Percentiles rank a stretch among this genome's conserved stretches.
Conservation (phyloP, 306 rosid species). For the Benincasa hispida region DNA sequence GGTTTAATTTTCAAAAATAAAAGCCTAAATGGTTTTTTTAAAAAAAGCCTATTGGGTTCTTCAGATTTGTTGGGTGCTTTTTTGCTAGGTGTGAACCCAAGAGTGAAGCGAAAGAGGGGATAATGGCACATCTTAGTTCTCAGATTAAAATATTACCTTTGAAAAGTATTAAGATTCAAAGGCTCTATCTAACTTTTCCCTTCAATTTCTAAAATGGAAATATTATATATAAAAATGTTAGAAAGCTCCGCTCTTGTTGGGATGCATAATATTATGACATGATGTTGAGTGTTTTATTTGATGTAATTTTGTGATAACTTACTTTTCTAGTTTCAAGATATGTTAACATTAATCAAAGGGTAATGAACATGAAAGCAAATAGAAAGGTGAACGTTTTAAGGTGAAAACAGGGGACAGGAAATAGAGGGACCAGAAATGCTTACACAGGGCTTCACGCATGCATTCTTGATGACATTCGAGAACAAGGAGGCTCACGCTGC, state of each 20-base stretch:
- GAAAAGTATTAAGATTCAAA: neutral
- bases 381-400: neutral
- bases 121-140: neutral
- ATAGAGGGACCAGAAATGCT: conserved; percentile 64
- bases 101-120: neutral
- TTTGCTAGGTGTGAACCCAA: neutral
- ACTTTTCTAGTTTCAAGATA: neutral
- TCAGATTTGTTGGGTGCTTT: neutral
- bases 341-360: neutral
- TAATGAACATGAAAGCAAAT: neutral
- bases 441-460: conserved; percentile 89
- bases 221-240: neutral
- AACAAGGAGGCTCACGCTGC: conserved; percentile 62
- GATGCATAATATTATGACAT: neutral
- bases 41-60: neutral
- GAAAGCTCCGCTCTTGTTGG: neutral
- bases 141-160: neutral
- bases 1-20: too few relatives aligned
- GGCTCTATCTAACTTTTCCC: neutral
- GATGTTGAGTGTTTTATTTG: neutral
- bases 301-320: neutral
- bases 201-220: neutral
- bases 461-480: conserved; percentile 70
- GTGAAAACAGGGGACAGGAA: conserved; percentile 57
- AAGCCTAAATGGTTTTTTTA: too few relatives aligned